A percentile compares a stretch with the other conserved stretches of the same genome.
Conservation (phyloP, 1,284 basidiomycete species). For the Amylostereum areolatum region DNA sequence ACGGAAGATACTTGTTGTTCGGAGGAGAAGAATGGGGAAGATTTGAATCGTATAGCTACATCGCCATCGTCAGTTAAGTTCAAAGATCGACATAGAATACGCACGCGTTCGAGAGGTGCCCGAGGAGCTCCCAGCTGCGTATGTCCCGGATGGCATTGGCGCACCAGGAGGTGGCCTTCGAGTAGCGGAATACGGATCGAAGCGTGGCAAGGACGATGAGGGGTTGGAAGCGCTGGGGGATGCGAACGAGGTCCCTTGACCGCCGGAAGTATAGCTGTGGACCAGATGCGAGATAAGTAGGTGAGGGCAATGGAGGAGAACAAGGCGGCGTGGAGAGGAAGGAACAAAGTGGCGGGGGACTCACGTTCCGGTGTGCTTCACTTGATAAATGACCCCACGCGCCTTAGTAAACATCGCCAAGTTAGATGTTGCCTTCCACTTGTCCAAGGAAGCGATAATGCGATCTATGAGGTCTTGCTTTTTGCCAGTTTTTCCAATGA, state of each 20-base stretch:
- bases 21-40: conserved; percentile 71
- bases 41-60: conserved; percentile 68
- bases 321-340: neutral
- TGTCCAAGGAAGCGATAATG: conserved; percentile 49
- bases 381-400: conserved; percentile 54
- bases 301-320: neutral
- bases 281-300: neutral
- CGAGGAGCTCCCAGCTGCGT: no score
- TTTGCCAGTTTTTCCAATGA: conserved; percentile 71
- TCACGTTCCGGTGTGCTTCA: conserved; percentile 55
- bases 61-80: neutral
- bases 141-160: no score
- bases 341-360: conserved; percentile 25
- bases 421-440: conserved; percentile 48
- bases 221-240: no score
- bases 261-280: no score
- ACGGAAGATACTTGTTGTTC: conserved; percentile 60
- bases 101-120: no score
- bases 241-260: no score
- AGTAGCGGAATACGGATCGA: conserved; percentile 60
- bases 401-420: conserved; percentile 63
- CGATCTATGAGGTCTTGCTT: conserved; percentile 80
- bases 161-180: conserved; percentile 28
- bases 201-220: conserved; percentile 30
- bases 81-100: neutral